phyloP scores from a whole-genome alignment of 768 basidiomycete genomes.

The Mycena kentingensis region DNA sequence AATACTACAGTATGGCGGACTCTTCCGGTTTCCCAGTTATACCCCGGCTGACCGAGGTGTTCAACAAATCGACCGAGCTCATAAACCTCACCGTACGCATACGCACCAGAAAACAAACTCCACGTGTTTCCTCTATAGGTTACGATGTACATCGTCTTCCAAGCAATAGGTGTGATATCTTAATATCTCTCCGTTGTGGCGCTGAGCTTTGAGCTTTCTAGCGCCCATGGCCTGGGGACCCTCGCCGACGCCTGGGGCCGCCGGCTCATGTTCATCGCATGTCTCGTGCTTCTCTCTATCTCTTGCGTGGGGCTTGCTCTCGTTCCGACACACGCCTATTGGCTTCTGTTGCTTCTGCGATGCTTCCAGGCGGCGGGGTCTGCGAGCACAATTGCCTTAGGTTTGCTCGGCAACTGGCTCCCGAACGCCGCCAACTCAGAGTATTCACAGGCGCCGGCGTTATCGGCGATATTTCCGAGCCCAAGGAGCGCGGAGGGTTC shows the following conservation, averaged over 20 bases:
- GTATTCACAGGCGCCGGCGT: no score
- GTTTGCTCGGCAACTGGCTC: no score
- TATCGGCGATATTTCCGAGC: conserved; percentile 74
- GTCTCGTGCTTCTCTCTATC: conserved; percentile 60
- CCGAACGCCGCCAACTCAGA: no score
- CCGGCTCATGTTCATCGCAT: conserved; percentile 62
- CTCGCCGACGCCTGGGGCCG: conserved; percentile 68
- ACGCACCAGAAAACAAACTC: no score
- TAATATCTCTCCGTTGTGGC: neutral
- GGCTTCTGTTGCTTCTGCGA: conserved; percentile 78
- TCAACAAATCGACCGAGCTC: conserved; percentile 66
- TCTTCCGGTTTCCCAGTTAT: conserved; percentile 81
- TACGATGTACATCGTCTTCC: conserved; percentile 72
- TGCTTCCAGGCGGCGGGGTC: conserved; percentile 80
- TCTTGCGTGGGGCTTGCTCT: conserved; percentile 66
- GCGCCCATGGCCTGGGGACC: conserved; percentile 74
- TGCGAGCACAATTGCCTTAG: conserved; percentile 73
- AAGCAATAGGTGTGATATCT: conserved; percentile 53
- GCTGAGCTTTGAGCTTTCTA: conserved; percentile 21
- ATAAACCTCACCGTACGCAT: conserved; percentile 75
- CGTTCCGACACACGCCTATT: conserved; percentile 60
- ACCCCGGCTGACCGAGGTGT: conserved; percentile 62
- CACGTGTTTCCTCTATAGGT: conserved; percentile 34
- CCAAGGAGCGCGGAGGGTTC: conserved; percentile 73
- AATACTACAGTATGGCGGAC: no score